Conservation (phyloP, 2,329 filamentous ascomycete genomes). For the Apiospora aurea region DNA sequence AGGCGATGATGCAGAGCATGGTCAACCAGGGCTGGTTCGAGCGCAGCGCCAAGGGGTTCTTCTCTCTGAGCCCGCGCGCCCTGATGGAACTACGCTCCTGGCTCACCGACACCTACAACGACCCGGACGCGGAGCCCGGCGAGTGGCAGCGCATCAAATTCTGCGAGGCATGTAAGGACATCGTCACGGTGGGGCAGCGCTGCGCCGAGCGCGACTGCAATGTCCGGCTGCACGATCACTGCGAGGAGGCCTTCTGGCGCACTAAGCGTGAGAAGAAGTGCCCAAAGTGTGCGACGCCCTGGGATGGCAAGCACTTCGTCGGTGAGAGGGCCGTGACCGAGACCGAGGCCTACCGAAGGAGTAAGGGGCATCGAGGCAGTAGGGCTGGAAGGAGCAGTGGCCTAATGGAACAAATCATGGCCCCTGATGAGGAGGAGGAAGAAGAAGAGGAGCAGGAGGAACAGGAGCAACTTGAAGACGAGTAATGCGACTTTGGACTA, state of each 20-base stretch:
- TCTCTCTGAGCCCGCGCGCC: constrained; percentile 76
- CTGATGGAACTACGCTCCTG: constrained; percentile 86
- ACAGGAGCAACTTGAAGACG: background rate
- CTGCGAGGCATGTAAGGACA: constrained; percentile 87
- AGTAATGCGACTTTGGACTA: background rate
- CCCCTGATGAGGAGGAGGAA: constrained; percentile 37
- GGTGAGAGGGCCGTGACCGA: constrained; percentile 65
- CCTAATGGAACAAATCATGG: constrained; percentile 44
- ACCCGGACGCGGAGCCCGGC: constrained; percentile 64
- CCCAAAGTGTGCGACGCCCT: constrained; percentile 63
- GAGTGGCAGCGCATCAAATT: constrained; percentile 81
- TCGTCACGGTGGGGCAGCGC: constrained; percentile 84
- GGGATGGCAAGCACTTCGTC: constrained; percentile 58
- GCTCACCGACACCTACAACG: constrained; percentile 91
- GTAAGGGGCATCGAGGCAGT: constrained; percentile 46
- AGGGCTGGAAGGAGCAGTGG: constrained; percentile 43
- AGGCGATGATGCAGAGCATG: constrained; percentile 72
- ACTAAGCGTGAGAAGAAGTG: constrained; percentile 68
- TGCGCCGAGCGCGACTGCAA: constrained; percentile 74
- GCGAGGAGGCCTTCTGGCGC: constrained; percentile 76
- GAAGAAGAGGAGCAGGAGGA: background rate
- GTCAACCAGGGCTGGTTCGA: constrained; percentile 87
- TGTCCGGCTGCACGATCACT: constrained; percentile 78
- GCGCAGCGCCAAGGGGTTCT: constrained; percentile 73
- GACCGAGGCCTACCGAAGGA: constrained; percentile 57